A percentile compares a stretch with the other conserved stretches of the same genome.
Conservation (phyloP, 169 alveolate genomes). For the Plasmodium knowlesi region DNA sequence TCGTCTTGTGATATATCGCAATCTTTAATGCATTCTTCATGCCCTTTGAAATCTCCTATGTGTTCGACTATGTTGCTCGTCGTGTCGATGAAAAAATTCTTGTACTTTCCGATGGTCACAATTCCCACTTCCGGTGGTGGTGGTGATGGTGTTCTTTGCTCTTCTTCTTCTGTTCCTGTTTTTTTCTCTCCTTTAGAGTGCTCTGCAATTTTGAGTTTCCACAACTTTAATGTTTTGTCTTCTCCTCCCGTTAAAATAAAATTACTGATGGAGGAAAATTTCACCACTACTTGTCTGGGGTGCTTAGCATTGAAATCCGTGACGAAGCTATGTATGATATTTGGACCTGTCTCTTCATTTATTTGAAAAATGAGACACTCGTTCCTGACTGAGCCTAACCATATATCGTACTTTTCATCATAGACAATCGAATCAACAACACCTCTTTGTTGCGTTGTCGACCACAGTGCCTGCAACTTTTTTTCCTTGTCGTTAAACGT, state of each 20-base stretch:
- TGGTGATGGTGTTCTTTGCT: too few relatives aligned
- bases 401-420: slow-evolving; percentile 76
- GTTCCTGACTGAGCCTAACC: slow-evolving; percentile 84
- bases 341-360: slow-evolving; percentile 75
- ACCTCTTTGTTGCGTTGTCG: slow-evolving; percentile 73
- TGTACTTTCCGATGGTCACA: not conserved
- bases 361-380: slow-evolving; percentile 80
- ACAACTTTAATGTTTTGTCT: slow-evolving; percentile 80
- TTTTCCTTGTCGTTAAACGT: slow-evolving; percentile 37
- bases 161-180: not conserved
- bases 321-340: slow-evolving; percentile 74
- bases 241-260: slow-evolving; percentile 82
- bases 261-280: slow-evolving; percentile 56
- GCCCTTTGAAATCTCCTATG: slow-evolving; percentile 58
- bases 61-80: slow-evolving; percentile 17
- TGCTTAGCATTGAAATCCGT: slow-evolving; percentile 75
- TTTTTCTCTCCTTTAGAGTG: not conserved
- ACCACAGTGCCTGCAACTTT: slow-evolving; percentile 40
- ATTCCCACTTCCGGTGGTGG: not conserved
- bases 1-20: slow-evolving; percentile 68
- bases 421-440: slow-evolving; percentile 36
- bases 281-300: slow-evolving; percentile 76
- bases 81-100: slow-evolving; percentile 14
- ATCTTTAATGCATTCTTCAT: slow-evolving; percentile 67
- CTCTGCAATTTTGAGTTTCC: slow-evolving; percentile 73